phyloP scores from a whole-genome alignment of 306 rosid species.

The Prosopis cineraria region DNA sequence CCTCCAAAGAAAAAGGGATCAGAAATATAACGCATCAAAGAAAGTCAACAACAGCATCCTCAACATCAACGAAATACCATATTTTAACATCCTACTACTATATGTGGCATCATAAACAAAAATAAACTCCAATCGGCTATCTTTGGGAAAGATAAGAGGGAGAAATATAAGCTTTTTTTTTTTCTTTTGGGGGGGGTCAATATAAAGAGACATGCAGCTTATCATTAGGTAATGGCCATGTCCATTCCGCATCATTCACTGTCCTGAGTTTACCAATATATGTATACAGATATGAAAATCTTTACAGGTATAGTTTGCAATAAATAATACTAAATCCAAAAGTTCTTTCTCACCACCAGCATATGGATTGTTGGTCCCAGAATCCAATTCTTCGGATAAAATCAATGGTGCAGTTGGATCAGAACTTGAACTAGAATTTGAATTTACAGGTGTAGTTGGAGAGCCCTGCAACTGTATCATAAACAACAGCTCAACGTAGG shows the following conservation, averaged over 20 bases:
- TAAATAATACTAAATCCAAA: conserved; percentile 42
- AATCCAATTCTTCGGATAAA: conserved; percentile 70
- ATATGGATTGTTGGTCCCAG: conserved; percentile 52
- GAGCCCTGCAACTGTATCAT: conserved; percentile 68
- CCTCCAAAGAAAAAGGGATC: conserved; percentile 33
- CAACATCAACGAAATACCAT: neutral
- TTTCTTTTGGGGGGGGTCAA: neutral
- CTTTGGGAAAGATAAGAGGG: conserved; percentile 19
- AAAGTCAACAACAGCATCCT: conserved; percentile 24
- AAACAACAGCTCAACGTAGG: conserved; percentile 36
- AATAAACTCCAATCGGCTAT: conserved; percentile 12
- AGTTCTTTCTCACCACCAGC: conserved; percentile 50
- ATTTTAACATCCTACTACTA: neutral
- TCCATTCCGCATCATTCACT: conserved; percentile 8
- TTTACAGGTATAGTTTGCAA: conserved; percentile 1
- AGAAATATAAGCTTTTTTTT: neutral
- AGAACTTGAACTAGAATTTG: conserved; percentile 69
- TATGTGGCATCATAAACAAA: conserved; percentile 13
- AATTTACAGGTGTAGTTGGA: conserved; percentile 70
- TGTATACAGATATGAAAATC: conserved; percentile 4
- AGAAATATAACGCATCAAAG: conserved; percentile 35
- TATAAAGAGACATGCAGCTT: conserved; percentile 16
- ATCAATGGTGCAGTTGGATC: conserved; percentile 55
- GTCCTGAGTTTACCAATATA: neutral
- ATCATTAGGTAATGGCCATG: neutral